These are phyloP conservation scores for Sesbania bispinosa DNA, from an alignment of 306 rosid genomes.

Conservation along the genomic window DNA sequence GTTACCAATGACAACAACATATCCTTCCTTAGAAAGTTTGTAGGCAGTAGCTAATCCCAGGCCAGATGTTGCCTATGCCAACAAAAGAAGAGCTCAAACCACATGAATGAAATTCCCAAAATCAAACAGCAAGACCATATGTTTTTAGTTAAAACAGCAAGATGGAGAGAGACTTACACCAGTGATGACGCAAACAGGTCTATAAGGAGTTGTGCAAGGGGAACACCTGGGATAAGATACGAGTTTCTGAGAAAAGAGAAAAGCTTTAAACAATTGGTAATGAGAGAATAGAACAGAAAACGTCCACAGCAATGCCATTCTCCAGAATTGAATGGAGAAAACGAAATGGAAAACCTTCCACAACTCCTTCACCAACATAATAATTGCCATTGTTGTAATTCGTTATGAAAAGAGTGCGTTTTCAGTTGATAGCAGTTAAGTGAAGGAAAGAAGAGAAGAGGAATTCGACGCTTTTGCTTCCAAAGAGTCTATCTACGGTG, in stretches of 20 bases:
- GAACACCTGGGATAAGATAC: conserved; percentile 37
- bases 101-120: not conserved
- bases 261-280: conserved; percentile 35
- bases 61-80: conserved; percentile 85
- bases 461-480: not conserved
- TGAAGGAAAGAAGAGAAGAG: not conserved
- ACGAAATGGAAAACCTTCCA: conserved; percentile 37
- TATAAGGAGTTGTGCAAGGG: conserved; percentile 19
- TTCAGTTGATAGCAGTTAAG: not conserved
- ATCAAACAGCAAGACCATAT: not conserved
- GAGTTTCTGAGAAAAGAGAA: conserved; percentile 21
- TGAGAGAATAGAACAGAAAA: conserved; percentile 41
- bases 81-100: not conserved
- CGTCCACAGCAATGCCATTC: conserved; percentile 71
- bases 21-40: conserved; percentile 69
- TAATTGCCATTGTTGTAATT: conserved; percentile 10
- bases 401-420: not conserved
- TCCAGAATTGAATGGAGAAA: conserved; percentile 54
- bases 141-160: not conserved
- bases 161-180: conserved; percentile 49
- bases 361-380: conserved; percentile 32
- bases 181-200: conserved; percentile 74
- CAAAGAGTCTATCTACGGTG: not conserved
- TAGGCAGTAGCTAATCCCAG: conserved; percentile 74
- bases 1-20: conserved; percentile 68